A percentile compares a stretch with the other conserved stretches of the same genome.
These are phyloP conservation scores for Fraxinus excelsior DNA, from an alignment of 257 asterid species.

Conservation along the genomic window DNA sequence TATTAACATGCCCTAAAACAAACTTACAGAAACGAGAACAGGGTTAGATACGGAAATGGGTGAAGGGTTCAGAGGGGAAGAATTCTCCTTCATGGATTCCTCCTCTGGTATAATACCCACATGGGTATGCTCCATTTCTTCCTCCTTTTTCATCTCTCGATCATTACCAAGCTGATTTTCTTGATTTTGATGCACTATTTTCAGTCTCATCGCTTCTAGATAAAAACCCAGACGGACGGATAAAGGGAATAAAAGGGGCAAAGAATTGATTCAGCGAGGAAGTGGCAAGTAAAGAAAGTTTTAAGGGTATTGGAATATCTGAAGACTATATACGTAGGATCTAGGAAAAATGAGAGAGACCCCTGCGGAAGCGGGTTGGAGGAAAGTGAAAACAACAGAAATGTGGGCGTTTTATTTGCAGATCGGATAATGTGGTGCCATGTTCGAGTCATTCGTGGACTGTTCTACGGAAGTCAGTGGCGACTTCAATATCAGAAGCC, in stretches of 20 bases:
- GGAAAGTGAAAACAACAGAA: background rate
- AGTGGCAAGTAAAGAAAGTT: background rate
- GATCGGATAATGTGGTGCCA: background rate
- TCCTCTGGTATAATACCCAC: conserved; percentile 22
- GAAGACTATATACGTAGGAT: background rate
- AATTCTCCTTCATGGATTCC: conserved; percentile 28
- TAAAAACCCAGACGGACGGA: conserved; percentile 10
- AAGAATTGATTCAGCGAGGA: background rate
- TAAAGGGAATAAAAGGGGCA: background rate
- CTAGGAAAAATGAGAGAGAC: background rate
- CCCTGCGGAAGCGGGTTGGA: conserved; percentile 11
- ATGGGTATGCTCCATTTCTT: conserved; percentile 34
- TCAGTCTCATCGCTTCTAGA: conserved; percentile 56
- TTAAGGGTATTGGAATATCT: background rate
- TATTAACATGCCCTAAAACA: background rate
- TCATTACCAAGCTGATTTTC: conserved; percentile 38
- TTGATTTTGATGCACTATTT: conserved; percentile 69
- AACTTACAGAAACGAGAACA: conserved; percentile 42
- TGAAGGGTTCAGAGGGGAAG: conserved; percentile 28
- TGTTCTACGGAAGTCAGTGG: background rate
- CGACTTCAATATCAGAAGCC: background rate
- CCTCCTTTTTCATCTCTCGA: conserved; percentile 33
- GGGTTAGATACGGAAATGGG: conserved; percentile 29
- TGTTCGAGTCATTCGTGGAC: background rate
- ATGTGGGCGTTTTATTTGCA: background rate